Evolutionary conservation across 345 rosid genomes (phyloP), one percentile per base, ranked within the genome.

Genomic region (Toxicodendron radicans): DNA sequence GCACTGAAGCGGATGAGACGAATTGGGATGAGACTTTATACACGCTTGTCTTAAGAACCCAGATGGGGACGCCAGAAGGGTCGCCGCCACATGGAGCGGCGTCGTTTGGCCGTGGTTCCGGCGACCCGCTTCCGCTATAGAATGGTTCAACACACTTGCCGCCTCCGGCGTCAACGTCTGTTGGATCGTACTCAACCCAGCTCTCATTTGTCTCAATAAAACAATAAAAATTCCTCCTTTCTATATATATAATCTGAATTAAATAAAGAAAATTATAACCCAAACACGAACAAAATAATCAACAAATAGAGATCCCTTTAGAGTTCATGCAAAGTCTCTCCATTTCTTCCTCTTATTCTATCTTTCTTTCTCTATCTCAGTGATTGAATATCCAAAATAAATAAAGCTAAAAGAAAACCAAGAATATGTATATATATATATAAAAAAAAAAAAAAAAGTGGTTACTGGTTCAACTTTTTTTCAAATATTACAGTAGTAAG

Each of bases 1-100:
- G 77, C 99, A 95, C 95, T 95, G 99, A n/a, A 95, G 88, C 0
- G 99, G 99, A 74, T 95, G 98, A 6, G 99, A 95, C 0, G 99
- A 95, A 75, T 93, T 95, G 7, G 98, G 99, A 81, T 95, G 99
- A 1, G 99, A 91, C 75, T 95, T 95, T 79, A 93, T 93, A 79
- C 99, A 95, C 7, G 99, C 98, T 80, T 93, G 98, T 52, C 99
- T 88, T 79, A 95, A 94, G 79, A 68, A 95, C 20, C 99, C 99
- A 20, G 98, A 78, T 16, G 98, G 87, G 11, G 97, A 88, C 2
- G 89, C 80, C 14, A 95, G 75, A 0, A 95, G 93, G 21, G 98
- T 91, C 0, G 99, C 88, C n/a, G 98, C 98, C 70, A 95, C 99
- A 77, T 95, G 99, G 20, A 95, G 87, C 4, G 99, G 99, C 21